phyloP scores from a whole-genome alignment of 805 yeast genomes.

The Cyberlindnera mycetangii region DNA sequence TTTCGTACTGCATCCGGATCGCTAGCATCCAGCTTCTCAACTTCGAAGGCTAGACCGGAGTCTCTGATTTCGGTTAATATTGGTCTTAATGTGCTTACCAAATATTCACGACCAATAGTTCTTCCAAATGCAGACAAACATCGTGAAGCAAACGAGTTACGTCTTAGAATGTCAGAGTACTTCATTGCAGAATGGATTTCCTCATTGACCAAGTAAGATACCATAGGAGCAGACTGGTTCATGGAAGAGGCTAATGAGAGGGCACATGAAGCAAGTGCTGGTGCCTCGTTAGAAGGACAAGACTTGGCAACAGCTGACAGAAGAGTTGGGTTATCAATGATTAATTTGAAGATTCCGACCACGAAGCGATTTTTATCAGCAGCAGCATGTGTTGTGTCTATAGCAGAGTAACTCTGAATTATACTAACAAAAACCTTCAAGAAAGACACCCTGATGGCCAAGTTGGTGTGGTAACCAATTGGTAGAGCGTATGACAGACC shows the following conservation, averaged over 20 bases:
- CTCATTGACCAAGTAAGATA: slow-evolving; percentile 51
- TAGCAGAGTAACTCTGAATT: slow-evolving; percentile 33
- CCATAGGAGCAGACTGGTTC: slow-evolving; percentile 43
- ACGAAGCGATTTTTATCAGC: slow-evolving; percentile 29
- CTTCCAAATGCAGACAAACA: slow-evolving; percentile 69
- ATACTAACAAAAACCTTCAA: slow-evolving; percentile 75
- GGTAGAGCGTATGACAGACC: slow-evolving; percentile 77
- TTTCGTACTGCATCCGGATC: slow-evolving; percentile 40
- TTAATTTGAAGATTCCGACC: slow-evolving; percentile 26
- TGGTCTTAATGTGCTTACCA: slow-evolving; percentile 51
- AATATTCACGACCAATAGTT: slow-evolving; percentile 59
- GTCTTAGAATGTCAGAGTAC: slow-evolving; percentile 70
- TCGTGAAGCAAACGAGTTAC: slow-evolving; percentile 81
- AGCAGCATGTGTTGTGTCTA: slow-evolving; percentile 22
- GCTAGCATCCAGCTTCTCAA: slow-evolving; percentile 46
- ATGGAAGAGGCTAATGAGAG: slow-evolving; percentile 50
- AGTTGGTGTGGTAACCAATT: slow-evolving; percentile 70
- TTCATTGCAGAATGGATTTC: slow-evolving; percentile 62
- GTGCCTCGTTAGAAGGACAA: slow-evolving; percentile 69
- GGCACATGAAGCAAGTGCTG: slow-evolving; percentile 64
- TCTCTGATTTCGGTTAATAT: slow-evolving; percentile 52
- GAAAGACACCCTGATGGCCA: slow-evolving; percentile 65
- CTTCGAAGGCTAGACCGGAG: slow-evolving; percentile 55
- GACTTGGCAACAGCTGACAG: slow-evolving; percentile 52
- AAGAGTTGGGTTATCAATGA: slow-evolving; percentile 40